These are phyloP conservation scores for Crithidia mellificae DNA, from an alignment of 208 protist species.

Conservation along the genomic window DNA sequence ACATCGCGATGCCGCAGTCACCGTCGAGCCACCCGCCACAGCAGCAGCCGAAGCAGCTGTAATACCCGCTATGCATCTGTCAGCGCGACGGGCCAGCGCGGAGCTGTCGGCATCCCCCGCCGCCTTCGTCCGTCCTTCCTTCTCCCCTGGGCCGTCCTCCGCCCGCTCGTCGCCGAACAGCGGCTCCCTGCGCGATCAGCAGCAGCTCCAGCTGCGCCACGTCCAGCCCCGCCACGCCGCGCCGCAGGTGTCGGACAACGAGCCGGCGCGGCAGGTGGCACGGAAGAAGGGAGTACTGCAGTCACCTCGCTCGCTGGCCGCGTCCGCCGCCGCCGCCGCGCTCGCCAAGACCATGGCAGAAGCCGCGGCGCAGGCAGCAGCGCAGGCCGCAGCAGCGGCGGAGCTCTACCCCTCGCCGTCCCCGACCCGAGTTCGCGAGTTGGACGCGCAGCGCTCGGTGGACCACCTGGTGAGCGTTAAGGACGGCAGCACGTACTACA, in stretches of 20 bases:
- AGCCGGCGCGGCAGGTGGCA: too few relatives aligned
- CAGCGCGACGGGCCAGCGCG: not conserved
- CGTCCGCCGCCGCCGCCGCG: constrained; percentile 9
- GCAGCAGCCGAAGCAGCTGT: too few relatives aligned
- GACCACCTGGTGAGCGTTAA: not conserved
- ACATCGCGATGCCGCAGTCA: too few relatives aligned
- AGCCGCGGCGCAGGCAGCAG: not conserved
- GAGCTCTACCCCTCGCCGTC: not conserved
- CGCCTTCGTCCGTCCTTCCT: constrained; percentile 1
- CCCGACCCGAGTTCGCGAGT: not conserved
- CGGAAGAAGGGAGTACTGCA: not conserved
- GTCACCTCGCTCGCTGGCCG: constrained; percentile 13
- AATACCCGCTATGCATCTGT: too few relatives aligned
- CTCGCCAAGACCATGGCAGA: constrained; percentile 11
- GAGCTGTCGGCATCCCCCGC: not conserved
- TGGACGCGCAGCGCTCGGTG: not conserved
- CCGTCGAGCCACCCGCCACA: too few relatives aligned
- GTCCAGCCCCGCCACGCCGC: not conserved
- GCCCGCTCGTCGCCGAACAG: constrained; percentile 3
- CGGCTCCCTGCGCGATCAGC: constrained; percentile 10
- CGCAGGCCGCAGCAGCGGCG: not conserved
- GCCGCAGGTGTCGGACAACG: too few relatives aligned
- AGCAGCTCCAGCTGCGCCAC: constrained; percentile 4
- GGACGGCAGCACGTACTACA: constrained; percentile 4
- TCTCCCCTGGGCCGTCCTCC: constrained; percentile 2